Base-by-base conservation (phyloP, 179 eudicot species). In the Silene coronaria region DNA sequence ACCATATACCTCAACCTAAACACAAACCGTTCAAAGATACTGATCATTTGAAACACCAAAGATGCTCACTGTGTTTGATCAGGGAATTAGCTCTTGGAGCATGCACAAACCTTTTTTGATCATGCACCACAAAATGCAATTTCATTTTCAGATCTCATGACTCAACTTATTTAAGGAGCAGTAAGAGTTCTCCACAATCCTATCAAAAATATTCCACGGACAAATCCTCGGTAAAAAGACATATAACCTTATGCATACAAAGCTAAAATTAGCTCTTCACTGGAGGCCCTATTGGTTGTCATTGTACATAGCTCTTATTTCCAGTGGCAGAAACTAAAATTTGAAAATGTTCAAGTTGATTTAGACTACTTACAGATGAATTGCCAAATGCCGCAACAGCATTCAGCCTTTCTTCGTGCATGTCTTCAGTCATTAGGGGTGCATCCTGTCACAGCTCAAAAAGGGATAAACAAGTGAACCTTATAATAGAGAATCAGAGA, bases 401-500 rank as follows among this genome's bases (percentile, higher is more conserved):
- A 66, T 75, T 88, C 32, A 95, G 81, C 76, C 96, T 84, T 79
- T 95, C 99, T 82, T 95, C 98, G 82, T 93, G 99, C 97, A 96
- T 96, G 79, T 96, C 97, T 86, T 95, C 99, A 6, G 99, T 96
- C 99, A 96, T 96, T 73, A 85, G 88, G 73, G 97, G 97, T 70
- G 97, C 85, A 72, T 96, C 96, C 99, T 92, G 76, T 70, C 75
- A 79, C 72, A 75, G 30, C 70, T 60, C 64, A 32, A 23, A 23
- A 24, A 36, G 71, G 59, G 64, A 48, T 46, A 22, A 27, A 62
- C 7, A 60, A 1, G 21, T 80, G 23, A 58, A 22, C 75, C 30
- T 59, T 67, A 70, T n/a, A 17, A 53, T 13, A 16, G 22, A 27
- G 42, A 64, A 13, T 36, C 7, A 16, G 22, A 27, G 42, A 64